Evolutionary conservation across 2,329 filamentous ascomycete genomes (phyloP), one percentile per base, ranked within the genome.

Genomic region (Penicillium janthinellum): DNA sequence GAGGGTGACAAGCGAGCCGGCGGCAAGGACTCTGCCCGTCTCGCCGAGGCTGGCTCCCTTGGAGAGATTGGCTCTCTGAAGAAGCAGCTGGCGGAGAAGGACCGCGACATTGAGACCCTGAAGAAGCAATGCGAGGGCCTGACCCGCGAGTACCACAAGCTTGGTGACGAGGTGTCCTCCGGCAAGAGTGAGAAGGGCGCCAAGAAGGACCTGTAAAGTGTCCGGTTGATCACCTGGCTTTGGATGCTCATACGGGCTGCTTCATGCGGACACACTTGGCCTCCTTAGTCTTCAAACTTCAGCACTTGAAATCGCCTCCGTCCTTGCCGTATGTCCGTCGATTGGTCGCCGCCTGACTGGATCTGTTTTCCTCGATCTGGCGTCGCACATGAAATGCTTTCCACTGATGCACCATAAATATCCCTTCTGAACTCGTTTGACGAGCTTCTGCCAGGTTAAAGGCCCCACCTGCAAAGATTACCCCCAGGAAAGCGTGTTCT

Each of bases 111-210:
- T 68, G 86, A 90, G 79, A 91, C 86, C 58, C 82, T 98, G 70
- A 96, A 96, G 89, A 96, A 96, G 84, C 95, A 99, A 85, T 86
- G 88, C 64, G 86, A 90, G 74, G 90, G 90, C 54, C 84, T 98
- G 61, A 87, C 88, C 76, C 86, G 87, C 74, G 93, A 96, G 82
- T 98, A 97, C 79, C 86, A 91, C 75, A 87, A 88, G 67, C 83
- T 98, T 70, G 88, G 91, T 65, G 93, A 98, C 73, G 87, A 95
- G 82, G 89, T 93, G 69, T 84, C 87, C 60, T 83, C 85, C 12
- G 62, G 67, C 55, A 76, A 75, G 63, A 65, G 71, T 11, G 79
- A 82, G 59, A 72, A 73, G 55, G 78, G 75, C 39, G 78, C 81
- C 57, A 86, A 85, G 80, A 86, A 86, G 77, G 80, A 82, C 67